Evolutionary conservation across 1,284 basidiomycete species (phyloP), one percentile per base, ranked within the genome.

Genomic region (Leccinum insigne): DNA sequence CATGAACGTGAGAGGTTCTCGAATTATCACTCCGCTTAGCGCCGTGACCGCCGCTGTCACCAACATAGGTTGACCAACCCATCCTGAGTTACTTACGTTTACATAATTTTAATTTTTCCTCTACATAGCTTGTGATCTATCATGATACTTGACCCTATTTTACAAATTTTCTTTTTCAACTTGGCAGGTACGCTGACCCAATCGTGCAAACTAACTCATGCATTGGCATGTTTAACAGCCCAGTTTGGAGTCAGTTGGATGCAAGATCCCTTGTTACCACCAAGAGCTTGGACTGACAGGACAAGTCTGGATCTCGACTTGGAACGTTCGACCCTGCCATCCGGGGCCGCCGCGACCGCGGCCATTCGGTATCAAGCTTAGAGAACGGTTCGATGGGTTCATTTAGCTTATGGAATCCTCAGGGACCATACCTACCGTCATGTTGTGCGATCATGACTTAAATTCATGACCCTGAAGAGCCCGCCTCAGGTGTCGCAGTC

Each of bases 1-100:
- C 52, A 54, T 54, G 23, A 54, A 54, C n/a, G 63, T 52, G 61
- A 66, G 58, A 62, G 44, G 35, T 56, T 49, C 47, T 49, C 47
- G 47, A 35, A 35, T 35, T 35, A 35, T 35, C 11, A 35, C 35
- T 35, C 35, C 35, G 13, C 47, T 49, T 49, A 21, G 18, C 47
- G 18, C n/a, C 16, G 35, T 38, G 35, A 35, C 35, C 35, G 35
- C 0, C 35, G 10, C 0, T 35, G 35, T 35, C 35, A 35, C 35
- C 35, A 35, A 35, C 0, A 35, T 35, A 35, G 35, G 35, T 35
- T 35, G 35, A 35, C 11, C 35, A 35, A 35, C 35, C 35, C 35
- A 35, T 35, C 35, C 35, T 35, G 35, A 35, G 35, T 5, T 42
- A 42, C 40, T 11, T 16, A 42, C 40, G 42, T 44, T n/a, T 44